Conservation (phyloP, 306 rosid genomes). For the Dalbergia cochinchinensis region DNA sequence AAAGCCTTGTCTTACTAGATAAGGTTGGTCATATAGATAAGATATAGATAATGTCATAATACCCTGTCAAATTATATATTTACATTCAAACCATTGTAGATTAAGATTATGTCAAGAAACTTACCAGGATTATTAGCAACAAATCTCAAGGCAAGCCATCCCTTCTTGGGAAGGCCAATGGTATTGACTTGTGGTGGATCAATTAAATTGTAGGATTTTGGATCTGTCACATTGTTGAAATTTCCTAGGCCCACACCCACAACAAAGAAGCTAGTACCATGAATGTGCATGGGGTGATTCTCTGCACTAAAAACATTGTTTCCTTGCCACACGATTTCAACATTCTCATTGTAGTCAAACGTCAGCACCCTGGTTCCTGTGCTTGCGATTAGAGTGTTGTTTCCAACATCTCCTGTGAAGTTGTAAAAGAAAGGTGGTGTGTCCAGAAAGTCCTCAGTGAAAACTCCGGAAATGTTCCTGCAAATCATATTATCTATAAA, state of each 20-base stretch:
- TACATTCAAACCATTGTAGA: too few species aligned
- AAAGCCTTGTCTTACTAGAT: too few species aligned
- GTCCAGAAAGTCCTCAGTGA: constrained; percentile 42
- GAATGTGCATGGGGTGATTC: constrained; percentile 66
- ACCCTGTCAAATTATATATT: too few species aligned
- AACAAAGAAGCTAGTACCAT: constrained; percentile 57
- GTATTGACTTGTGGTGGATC: constrained; percentile 60
- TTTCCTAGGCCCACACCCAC: constrained; percentile 51
- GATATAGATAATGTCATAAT: too few species aligned
- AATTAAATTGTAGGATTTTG: constrained; percentile 46
- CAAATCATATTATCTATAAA: neutral
- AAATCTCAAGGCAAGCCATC: constrained; percentile 42
- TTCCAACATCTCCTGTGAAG: constrained; percentile 53
- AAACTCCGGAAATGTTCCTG: constrained; percentile 52
- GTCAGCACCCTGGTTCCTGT: constrained; percentile 42
- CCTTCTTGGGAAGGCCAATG: constrained; percentile 57
- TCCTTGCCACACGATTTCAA: constrained; percentile 61
- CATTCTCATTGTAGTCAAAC: constrained; percentile 46
- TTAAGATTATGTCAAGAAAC: too few species aligned
- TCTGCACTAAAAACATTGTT: constrained; percentile 46
- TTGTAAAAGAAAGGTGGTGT: constrained; percentile 44
- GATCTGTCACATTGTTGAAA: constrained; percentile 40
- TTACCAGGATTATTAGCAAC: too few species aligned
- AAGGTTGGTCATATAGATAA: too few species aligned
- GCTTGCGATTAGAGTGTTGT: constrained; percentile 30